Conservation (phyloP, 768 basidiomycete genomes). For the Mycena capillaripes region DNA sequence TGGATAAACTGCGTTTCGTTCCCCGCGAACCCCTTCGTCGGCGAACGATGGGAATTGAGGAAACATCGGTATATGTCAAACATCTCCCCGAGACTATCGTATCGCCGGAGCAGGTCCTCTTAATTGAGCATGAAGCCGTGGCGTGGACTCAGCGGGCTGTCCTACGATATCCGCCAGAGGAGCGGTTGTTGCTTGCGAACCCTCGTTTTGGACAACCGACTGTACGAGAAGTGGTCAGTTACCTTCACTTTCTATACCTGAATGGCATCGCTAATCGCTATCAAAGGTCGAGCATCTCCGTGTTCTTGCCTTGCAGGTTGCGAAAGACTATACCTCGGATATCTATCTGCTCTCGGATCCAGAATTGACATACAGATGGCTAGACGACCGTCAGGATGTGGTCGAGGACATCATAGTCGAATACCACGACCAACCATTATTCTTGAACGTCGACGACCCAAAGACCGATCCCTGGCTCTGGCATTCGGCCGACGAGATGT, state of each 20-base stretch:
- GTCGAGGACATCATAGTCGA: constrained; percentile 37
- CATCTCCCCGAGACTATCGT: constrained; percentile 52
- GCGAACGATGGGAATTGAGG: constrained; percentile 38
- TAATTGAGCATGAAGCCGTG: constrained; percentile 52
- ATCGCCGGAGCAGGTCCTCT: constrained; percentile 54
- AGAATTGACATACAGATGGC: constrained; percentile 58
- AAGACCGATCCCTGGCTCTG: constrained; percentile 53
- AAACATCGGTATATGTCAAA: constrained; percentile 40
- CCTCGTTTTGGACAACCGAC: constrained; percentile 55
- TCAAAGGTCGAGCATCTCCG: constrained; percentile 57
- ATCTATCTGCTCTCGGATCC: constrained; percentile 53
- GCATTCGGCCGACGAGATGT: constrained; percentile 53
- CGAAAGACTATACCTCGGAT: constrained; percentile 42
- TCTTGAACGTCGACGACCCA: constrained; percentile 63
- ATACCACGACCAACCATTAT: constrained; percentile 46
- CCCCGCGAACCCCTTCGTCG: constrained; percentile 47
- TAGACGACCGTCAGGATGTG: constrained; percentile 47
- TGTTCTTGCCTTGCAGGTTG: constrained; percentile 47
- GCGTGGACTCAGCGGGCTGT: constrained; percentile 66
- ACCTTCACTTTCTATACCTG: neutral
- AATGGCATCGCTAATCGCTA: neutral
- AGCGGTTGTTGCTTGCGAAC: constrained; percentile 50
- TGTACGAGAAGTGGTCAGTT: constrained; percentile 58
- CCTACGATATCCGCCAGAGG: constrained; percentile 46
- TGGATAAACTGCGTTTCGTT: constrained; percentile 56